Evolutionary conservation across 2,329 filamentous ascomycete species (phyloP).

Genomic region (Basipetospora chlamydospora): DNA sequence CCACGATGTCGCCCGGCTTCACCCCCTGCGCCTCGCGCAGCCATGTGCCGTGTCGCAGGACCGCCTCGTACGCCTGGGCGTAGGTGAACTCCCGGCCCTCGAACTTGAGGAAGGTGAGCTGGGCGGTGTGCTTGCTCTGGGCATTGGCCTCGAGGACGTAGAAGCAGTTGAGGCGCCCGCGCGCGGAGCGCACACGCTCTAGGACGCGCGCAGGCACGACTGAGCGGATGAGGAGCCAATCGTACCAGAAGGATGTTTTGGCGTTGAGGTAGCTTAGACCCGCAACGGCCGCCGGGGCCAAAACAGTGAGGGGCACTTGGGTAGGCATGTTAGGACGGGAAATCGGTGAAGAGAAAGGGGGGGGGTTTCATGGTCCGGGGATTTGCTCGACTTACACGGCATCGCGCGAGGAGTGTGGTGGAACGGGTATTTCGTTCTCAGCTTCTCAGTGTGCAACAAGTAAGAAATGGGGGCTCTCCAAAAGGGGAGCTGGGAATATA

Average conservation of each 20-base stretch:
- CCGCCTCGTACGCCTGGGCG: conserved; percentile 55
- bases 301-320: conserved; percentile 17
- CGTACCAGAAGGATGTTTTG: conserved; percentile 50
- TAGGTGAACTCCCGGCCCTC: conserved; percentile 59
- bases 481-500: too few species aligned
- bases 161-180: conserved; percentile 55
- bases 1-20: conserved; percentile 44
- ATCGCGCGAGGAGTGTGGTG: too few species aligned
- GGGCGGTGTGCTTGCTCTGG: conserved; percentile 30
- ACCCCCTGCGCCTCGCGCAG: conserved; percentile 48
- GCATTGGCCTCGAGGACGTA: conserved; percentile 60
- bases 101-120: conserved; percentile 49
- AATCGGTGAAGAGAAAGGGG: not conserved
- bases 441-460: too few species aligned
- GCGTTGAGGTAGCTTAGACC: conserved; percentile 69
- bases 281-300: conserved; percentile 48
- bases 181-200: conserved; percentile 31
- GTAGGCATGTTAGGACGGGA: not conserved
- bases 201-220: conserved; percentile 30
- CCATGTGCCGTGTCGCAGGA: conserved; percentile 62
- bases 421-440: too few species aligned
- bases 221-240: conserved; percentile 43
- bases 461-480: too few species aligned
- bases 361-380: too few species aligned
- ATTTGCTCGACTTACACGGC: not conserved